phyloP scores from a whole-genome alignment of 1,284 basidiomycete genomes.

The Fomitopsis schrenkii region DNA sequence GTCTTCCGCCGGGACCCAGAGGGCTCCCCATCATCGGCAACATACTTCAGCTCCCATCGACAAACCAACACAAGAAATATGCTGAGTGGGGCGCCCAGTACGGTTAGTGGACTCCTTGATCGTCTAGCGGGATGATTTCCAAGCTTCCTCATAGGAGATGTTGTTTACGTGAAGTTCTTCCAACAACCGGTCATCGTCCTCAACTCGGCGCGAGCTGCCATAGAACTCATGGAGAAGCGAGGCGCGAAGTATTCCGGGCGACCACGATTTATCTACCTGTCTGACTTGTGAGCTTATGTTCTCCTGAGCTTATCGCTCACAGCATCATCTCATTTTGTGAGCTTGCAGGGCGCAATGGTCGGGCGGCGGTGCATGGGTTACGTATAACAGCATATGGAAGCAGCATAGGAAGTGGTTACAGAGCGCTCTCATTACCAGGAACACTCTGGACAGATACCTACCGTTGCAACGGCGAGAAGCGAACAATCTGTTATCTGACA shows the following conservation, averaged over 20 bases:
- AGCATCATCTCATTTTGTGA: not conserved
- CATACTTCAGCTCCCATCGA: not conserved
- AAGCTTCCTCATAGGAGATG: constrained; percentile 26
- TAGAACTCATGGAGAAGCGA: constrained; percentile 37
- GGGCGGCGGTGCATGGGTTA: not conserved
- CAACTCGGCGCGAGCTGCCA: constrained; percentile 30
- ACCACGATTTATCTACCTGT: constrained; percentile 24
- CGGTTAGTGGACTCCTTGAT: constrained; percentile 10
- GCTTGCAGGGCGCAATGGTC: not conserved
- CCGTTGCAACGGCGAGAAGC: constrained; percentile 23
- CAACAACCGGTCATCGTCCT: constrained; percentile 33
- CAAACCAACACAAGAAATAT: not conserved
- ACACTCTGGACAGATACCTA: constrained; percentile 15
- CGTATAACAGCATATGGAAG: constrained; percentile 25
- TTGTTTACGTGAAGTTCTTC: constrained; percentile 33
- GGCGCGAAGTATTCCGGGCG: constrained; percentile 36
- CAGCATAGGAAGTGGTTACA: constrained; percentile 15
- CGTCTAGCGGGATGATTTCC: constrained; percentile 11
- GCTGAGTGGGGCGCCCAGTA: constrained; percentile 17
- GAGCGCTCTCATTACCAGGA: constrained; percentile 20
- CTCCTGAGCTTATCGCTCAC: not conserved
- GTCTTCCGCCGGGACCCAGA: not conserved
- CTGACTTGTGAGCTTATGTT: constrained; percentile 22
- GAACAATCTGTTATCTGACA: too few species aligned
- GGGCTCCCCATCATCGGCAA: not conserved